Evolutionary conservation across 169 alveolate genomes (phyloP).

Genomic region (Amoebophrya sp.): DNA sequence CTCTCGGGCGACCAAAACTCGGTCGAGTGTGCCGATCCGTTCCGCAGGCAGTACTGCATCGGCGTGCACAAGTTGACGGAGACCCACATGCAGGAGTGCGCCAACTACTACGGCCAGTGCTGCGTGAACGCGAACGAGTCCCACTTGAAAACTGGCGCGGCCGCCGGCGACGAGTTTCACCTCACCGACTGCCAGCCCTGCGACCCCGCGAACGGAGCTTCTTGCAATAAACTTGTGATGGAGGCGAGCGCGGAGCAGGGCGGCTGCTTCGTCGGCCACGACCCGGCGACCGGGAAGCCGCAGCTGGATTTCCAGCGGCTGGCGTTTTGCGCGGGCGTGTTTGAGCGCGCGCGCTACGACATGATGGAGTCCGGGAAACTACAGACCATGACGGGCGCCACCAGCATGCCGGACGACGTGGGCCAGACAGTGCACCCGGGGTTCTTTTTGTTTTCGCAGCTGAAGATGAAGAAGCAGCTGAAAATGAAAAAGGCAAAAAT

Average conservation of each 20-base stretch:
- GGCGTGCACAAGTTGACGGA: not conserved
- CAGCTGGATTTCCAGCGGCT: not conserved
- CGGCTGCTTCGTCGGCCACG: conserved; percentile 12
- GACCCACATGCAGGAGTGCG: not conserved
- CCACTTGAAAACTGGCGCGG: not conserved
- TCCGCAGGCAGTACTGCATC: not conserved
- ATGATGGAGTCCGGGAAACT: not conserved
- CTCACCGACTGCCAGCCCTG: not conserved
- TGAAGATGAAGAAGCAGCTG: too few species aligned
- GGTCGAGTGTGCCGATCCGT: not conserved
- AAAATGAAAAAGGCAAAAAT: too few species aligned
- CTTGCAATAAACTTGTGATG: not conserved
- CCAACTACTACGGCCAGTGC: not conserved
- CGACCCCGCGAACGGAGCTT: not conserved
- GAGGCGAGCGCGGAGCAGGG: not conserved
- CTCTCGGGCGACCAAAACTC: not conserved
- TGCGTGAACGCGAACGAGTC: not conserved
- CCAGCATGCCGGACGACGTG: not conserved
- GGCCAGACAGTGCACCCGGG: not conserved
- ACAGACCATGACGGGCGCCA: not conserved
- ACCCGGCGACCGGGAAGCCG: not conserved
- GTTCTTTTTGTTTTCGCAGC: not conserved
- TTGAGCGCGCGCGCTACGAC: conserved; percentile 20
- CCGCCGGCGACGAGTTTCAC: not conserved
- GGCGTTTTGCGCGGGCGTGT: conserved; percentile 14